A percentile compares a stretch with the other conserved stretches of the same genome.
These are phyloP conservation scores for Anthracocystis panici-leucophaei DNA, from an alignment of 1,284 basidiomycete genomes.

Conservation along the genomic window DNA sequence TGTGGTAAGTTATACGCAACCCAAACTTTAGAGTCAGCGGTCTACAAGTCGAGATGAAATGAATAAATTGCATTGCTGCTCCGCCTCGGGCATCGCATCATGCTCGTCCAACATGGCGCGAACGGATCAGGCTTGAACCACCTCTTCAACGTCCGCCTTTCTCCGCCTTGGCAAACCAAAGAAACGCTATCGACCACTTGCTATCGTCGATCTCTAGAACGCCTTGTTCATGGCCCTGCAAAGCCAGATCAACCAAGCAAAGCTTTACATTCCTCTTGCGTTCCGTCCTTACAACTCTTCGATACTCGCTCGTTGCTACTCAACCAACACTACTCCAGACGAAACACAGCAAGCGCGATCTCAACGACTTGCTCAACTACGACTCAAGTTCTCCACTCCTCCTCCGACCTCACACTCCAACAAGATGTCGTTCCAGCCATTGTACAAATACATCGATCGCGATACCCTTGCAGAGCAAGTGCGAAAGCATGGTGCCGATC, in stretches of 20 bases:
- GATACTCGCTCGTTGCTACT: not conserved
- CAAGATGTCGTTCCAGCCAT: constrained; percentile 55
- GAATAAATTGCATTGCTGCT: not conserved
- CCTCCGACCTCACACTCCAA: not conserved
- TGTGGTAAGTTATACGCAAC: no score
- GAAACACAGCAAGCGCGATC: constrained; percentile 10
- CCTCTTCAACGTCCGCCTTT: not conserved
- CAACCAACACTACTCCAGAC: not conserved
- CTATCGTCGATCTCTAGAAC: not conserved
- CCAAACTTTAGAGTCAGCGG: no score
- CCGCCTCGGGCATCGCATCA: constrained; percentile 17
- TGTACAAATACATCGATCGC: constrained; percentile 60
- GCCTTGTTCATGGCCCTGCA: not conserved
- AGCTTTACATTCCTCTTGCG: not conserved
- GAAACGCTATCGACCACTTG: not conserved
- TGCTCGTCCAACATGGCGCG: constrained; percentile 3
- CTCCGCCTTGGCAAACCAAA: not conserved
- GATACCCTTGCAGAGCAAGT: constrained; percentile 51
- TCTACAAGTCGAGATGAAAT: no score
- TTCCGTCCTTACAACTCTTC: not conserved
- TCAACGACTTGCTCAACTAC: constrained; percentile 22
- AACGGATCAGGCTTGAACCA: constrained; percentile 6
- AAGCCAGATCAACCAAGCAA: not conserved
- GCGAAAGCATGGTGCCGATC: constrained; percentile 27
- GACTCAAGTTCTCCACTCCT: constrained; percentile 28